Percentiles rank a stretch among this genome's conserved stretches.
Evolutionary conservation across 192 early-diverging fungal genomes (phyloP).

Genomic region (Coemansia sp.): DNA sequence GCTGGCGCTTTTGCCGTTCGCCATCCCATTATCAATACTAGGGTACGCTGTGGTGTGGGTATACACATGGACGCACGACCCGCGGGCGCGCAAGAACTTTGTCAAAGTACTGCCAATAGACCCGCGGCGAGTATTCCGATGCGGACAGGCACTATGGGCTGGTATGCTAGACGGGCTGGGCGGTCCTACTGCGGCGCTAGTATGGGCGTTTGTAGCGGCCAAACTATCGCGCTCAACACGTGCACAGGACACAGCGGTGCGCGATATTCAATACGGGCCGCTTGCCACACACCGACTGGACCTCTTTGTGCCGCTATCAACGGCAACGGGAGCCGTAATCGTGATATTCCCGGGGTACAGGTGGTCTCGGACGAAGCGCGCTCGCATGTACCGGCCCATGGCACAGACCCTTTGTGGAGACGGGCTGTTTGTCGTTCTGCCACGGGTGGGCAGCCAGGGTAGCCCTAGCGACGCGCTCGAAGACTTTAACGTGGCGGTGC

Average conservation of each 20-base stretch:
- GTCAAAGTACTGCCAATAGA: slow-evolving; percentile 39
- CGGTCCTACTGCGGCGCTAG: slow-evolving; percentile 43
- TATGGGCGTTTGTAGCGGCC: slow-evolving; percentile 35
- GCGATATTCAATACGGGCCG: slow-evolving; percentile 53
- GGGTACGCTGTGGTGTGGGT: slow-evolving; percentile 44
- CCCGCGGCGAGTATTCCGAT: slow-evolving; percentile 43
- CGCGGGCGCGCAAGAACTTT: slow-evolving; percentile 32
- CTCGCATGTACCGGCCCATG: slow-evolving; percentile 53
- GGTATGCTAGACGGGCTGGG: slow-evolving; percentile 53
- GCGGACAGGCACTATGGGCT: slow-evolving; percentile 47
- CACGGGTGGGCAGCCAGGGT: slow-evolving; percentile 38
- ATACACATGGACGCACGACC: slow-evolving; percentile 54
- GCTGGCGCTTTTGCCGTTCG: slow-evolving; percentile 41
- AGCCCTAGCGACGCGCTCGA: slow-evolving; percentile 34
- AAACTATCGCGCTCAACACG: slow-evolving; percentile 45
- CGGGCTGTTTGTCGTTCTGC: slow-evolving; percentile 52
- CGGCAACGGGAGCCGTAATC: slow-evolving; percentile 23
- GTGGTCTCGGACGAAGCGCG: slow-evolving; percentile 49
- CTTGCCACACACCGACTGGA: slow-evolving; percentile 49
- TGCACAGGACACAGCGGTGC: slow-evolving; percentile 48
- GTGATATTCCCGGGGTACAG: slow-evolving; percentile 49
- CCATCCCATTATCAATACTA: slow-evolving; percentile 22
- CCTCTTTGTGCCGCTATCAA: slow-evolving; percentile 45
- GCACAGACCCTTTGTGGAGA: slow-evolving; percentile 53
- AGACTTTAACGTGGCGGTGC: slow-evolving; percentile 49